Percentiles rank a stretch among this genome's conserved stretches.
Evolutionary conservation across 129 eudicot species (phyloP).

Genomic region (Saposhnikovia divaricata): DNA sequence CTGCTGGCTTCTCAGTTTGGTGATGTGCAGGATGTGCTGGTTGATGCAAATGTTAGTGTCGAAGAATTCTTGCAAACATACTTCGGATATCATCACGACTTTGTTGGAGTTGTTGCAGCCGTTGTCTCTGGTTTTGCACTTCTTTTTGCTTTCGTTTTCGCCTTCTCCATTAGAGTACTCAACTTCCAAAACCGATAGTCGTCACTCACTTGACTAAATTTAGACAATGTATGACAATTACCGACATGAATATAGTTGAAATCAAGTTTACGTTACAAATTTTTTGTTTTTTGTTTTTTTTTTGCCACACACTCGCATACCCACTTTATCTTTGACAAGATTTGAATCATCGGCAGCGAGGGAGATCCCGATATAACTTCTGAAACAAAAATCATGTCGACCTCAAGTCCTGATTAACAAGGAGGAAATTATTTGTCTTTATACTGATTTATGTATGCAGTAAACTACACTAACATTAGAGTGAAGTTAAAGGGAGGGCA

Average conservation of each 20-base stretch:
- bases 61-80: neutral
- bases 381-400: too few relatives aligned
- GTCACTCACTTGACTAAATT: neutral
- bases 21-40: slow-evolving; percentile 3
- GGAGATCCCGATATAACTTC: too few relatives aligned
- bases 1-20: slow-evolving; percentile 12
- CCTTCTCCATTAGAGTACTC: neutral
- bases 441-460: too few relatives aligned
- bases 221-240: neutral
- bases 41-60: neutral
- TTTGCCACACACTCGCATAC: too few relatives aligned
- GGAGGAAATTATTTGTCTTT: too few relatives aligned
- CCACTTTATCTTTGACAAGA: too few relatives aligned
- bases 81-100: slow-evolving; percentile 6
- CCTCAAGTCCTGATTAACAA: too few relatives aligned
- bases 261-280: neutral
- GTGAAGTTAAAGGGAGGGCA: too few relatives aligned
- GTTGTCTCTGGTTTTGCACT: slow-evolving; percentile 2
- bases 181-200: slow-evolving; percentile 6
- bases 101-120: slow-evolving; percentile 6
- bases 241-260: neutral
- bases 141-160: slow-evolving; percentile 3
- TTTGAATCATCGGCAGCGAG: too few relatives aligned
- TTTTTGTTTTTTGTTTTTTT: too few relatives aligned
- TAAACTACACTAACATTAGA: too few relatives aligned